Percentiles rank a stretch among this genome's conserved stretches.
Evolutionary conservation across 75 land plant species (phyloP).

Genomic region (Larix kaempferi): DNA sequence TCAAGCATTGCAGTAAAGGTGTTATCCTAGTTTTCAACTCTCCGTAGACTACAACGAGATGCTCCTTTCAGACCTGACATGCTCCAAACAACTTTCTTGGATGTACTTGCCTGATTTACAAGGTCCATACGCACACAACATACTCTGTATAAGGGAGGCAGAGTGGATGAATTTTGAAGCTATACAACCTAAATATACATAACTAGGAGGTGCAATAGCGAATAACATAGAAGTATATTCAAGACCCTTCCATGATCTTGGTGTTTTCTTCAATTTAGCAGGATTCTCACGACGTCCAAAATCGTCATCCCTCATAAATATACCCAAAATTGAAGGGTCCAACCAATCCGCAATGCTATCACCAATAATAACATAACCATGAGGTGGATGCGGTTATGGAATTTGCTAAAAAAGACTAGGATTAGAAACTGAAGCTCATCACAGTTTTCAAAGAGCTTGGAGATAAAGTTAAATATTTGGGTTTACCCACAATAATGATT

Average conservation of each 20-base stretch:
- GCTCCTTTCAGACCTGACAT: constrained; percentile 55
- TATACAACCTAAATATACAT: constrained; percentile 78
- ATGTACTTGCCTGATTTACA: constrained; percentile 64
- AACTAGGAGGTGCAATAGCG: constrained; percentile 92
- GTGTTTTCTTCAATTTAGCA: constrained; percentile 70
- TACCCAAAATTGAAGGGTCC: constrained; percentile 83
- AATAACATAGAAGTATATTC: constrained; percentile 89
- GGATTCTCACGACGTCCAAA: constrained; percentile 78
- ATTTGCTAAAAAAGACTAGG: no score
- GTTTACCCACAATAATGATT: no score
- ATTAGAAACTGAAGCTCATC: no score
- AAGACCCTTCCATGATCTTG: constrained; percentile 56
- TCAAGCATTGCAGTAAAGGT: constrained; percentile 93
- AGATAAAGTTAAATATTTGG: no score
- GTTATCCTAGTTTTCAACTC: constrained; percentile 60
- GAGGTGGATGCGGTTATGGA: no score
- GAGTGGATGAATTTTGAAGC: constrained; percentile 62
- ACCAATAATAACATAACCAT: no score
- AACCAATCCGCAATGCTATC: constrained; percentile 93
- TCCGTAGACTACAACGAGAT: constrained; percentile 89
- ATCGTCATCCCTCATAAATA: constrained; percentile 67
- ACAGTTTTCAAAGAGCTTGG: no score
- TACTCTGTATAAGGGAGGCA: constrained; percentile 45
- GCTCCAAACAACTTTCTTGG: constrained; percentile 61
- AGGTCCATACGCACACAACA: constrained; percentile 92